phyloP scores from a whole-genome alignment of 768 basidiomycete genomes.

The Podaxis pistillaris region DNA sequence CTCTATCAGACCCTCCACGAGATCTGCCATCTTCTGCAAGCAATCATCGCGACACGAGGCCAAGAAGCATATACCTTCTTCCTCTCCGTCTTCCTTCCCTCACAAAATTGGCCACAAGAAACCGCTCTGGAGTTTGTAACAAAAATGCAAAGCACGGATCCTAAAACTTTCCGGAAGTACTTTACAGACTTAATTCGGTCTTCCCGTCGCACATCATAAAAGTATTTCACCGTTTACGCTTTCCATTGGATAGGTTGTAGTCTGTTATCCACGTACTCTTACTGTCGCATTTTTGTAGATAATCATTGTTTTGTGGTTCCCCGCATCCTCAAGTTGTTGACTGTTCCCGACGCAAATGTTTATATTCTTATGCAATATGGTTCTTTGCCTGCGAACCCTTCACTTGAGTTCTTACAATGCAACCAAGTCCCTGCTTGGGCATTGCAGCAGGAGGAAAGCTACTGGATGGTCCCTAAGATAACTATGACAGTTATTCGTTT shows the following conservation, averaged over 20 bases:
- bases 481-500: too few relatives aligned
- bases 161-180: conserved; percentile 80
- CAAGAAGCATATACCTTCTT: conserved; percentile 84
- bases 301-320: conserved; percentile 4
- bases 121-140: conserved; percentile 74
- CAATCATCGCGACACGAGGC: conserved; percentile 73
- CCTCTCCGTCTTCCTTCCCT: conserved; percentile 75
- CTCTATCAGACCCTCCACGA: conserved; percentile 77
- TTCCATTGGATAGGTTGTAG: background rate
- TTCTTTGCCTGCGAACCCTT: background rate
- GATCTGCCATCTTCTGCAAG: conserved; percentile 81
- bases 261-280: conserved; percentile 1
- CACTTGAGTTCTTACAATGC: background rate
- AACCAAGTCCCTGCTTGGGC: background rate
- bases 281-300: conserved; percentile 5
- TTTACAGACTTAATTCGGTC: conserved; percentile 82
- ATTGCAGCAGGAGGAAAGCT: too few relatives aligned
- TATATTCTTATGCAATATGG: background rate
- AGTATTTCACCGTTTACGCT: conserved; percentile 13
- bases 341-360: background rate
- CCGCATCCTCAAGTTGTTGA: background rate
- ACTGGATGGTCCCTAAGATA: too few relatives aligned
- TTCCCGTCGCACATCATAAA: conserved; percentile 62
- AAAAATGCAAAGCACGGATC: conserved; percentile 72
- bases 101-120: conserved; percentile 83